A percentile compares a stretch with the other conserved stretches of the same genome.
phyloP scores from a whole-genome alignment of 2,329 filamentous ascomycete genomes.

The Microdochium bolleyi region DNA sequence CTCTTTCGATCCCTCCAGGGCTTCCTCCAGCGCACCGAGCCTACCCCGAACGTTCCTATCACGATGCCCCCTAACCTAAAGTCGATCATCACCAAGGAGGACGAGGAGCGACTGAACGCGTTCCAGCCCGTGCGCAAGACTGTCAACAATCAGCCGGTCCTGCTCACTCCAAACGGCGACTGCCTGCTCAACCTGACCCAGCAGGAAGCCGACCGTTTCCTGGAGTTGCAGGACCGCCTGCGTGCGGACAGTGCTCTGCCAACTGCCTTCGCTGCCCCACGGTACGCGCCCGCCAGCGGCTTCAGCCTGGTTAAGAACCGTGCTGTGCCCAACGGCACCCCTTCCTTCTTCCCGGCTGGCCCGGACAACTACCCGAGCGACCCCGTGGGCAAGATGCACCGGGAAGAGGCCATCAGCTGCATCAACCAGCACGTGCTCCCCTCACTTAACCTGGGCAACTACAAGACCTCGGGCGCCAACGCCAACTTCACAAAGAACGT shows the following conservation, averaged over 20 bases:
- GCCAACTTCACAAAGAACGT: conserved; percentile 38
- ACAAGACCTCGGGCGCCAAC: conserved; percentile 28
- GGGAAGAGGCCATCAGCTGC: conserved; percentile 58
- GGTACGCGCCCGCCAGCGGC: conserved; percentile 46
- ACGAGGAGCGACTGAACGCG: conserved; percentile 44
- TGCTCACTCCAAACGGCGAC: conserved; percentile 70
- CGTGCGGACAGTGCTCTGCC: conserved; percentile 41
- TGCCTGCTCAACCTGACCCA: conserved; percentile 64
- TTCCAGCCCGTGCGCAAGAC: conserved; percentile 54
- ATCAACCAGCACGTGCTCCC: conserved; percentile 63
- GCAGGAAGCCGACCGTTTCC: conserved; percentile 62
- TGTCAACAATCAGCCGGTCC: conserved; percentile 56
- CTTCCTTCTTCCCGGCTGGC: conserved; percentile 50
- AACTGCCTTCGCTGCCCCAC: conserved; percentile 45
- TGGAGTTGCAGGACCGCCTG: conserved; percentile 58
- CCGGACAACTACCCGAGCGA: conserved; percentile 41
- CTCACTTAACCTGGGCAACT: conserved; percentile 43
- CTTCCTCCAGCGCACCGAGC: conserved; percentile 22
- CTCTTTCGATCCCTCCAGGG: conserved; percentile 29
- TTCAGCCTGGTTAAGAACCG: conserved; percentile 58
- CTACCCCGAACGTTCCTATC: conserved; percentile 14
- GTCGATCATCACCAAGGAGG: conserved; percentile 42
- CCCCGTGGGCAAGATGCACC: conserved; percentile 56
- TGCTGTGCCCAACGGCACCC: conserved; percentile 55
- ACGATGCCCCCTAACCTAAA: conserved; percentile 30